These are phyloP conservation scores for Globisporangium spinosum DNA, from an alignment of 352 stramenopile species.

Conservation along the genomic window DNA sequence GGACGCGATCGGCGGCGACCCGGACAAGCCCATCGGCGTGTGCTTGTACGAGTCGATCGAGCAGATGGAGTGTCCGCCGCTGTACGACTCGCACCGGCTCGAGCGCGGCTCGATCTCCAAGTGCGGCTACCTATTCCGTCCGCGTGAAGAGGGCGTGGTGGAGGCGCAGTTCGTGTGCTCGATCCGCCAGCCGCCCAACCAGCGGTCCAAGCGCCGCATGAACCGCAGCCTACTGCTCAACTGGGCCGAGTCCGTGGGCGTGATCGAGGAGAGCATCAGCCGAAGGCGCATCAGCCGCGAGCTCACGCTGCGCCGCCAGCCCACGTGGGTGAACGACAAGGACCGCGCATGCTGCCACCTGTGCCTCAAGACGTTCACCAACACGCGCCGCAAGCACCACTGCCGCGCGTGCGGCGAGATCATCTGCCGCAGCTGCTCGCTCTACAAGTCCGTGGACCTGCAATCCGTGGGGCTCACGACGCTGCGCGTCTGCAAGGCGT, in stretches of 20 bases:
- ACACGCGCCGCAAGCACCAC: constrained; percentile 75
- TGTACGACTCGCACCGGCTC: constrained; percentile 69
- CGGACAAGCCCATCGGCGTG: constrained; percentile 43
- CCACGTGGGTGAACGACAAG: constrained; percentile 80
- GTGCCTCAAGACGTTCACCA: constrained; percentile 81
- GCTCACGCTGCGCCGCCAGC: constrained; percentile 61
- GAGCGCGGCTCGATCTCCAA: constrained; percentile 73
- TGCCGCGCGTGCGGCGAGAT: constrained; percentile 82
- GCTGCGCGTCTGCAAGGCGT: constrained; percentile 75
- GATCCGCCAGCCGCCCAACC: constrained; percentile 69
- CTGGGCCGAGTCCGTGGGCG: constrained; percentile 63
- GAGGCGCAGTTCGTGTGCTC: constrained; percentile 79
- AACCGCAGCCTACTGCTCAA: constrained; percentile 66
- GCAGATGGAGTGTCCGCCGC: constrained; percentile 64
- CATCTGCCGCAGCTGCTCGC: constrained; percentile 76
- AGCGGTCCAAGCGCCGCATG: constrained; percentile 45
- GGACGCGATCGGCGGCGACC: constrained; percentile 46
- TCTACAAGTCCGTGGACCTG: constrained; percentile 77
- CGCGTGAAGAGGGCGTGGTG: constrained; percentile 51
- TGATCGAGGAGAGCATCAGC: constrained; percentile 67
- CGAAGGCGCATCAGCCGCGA: constrained; percentile 70
- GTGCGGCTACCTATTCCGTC: constrained; percentile 76
- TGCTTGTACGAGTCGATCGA: constrained; percentile 84
- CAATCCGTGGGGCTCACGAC: constrained; percentile 70
- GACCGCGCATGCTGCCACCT: constrained; percentile 80